phyloP scores from a whole-genome alignment of 306 rosid species.

The Acacia confusa region DNA sequence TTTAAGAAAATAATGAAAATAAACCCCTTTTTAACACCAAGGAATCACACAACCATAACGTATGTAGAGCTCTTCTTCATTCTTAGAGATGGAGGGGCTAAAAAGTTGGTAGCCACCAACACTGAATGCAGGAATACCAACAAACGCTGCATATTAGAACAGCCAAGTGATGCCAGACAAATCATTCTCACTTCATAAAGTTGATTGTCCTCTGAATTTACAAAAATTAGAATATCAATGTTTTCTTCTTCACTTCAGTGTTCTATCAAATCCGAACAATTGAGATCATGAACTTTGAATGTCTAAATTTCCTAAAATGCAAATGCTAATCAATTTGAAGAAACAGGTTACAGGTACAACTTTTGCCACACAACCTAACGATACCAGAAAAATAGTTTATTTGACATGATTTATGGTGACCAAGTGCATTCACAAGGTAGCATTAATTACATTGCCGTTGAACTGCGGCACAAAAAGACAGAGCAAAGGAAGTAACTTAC shows the following conservation, averaged over 20 bases:
- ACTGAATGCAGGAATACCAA: not conserved
- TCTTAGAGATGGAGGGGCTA: not conserved
- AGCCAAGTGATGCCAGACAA: conserved; percentile 9
- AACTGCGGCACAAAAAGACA: conserved; percentile 6
- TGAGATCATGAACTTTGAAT: not conserved
- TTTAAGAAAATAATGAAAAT: conserved; percentile 5
- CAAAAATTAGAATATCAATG: conserved; percentile 12
- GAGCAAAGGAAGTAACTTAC: conserved; percentile 46
- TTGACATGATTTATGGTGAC: not conserved
- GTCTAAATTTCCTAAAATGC: not conserved
- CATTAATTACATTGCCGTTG: not conserved
- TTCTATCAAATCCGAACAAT: conserved; percentile 4
- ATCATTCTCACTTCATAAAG: not conserved
- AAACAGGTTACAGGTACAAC: not conserved
- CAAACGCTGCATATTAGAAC: conserved; percentile 22
- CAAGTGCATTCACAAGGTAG: conserved; percentile 8
- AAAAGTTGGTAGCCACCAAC: not conserved
- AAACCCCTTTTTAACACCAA: conserved; percentile 4
- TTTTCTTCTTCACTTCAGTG: conserved; percentile 8
- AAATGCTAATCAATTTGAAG: not conserved
- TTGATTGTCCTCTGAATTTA: conserved; percentile 3
- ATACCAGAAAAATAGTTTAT: conserved; percentile 4
- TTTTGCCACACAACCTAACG: not conserved
- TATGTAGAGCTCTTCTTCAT: not conserved
- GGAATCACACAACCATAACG: not conserved